Percentiles rank a stretch among this genome's conserved stretches.
phyloP scores from a whole-genome alignment of 2,329 filamentous ascomycete species.

The Sarocladiaceae sp. region DNA sequence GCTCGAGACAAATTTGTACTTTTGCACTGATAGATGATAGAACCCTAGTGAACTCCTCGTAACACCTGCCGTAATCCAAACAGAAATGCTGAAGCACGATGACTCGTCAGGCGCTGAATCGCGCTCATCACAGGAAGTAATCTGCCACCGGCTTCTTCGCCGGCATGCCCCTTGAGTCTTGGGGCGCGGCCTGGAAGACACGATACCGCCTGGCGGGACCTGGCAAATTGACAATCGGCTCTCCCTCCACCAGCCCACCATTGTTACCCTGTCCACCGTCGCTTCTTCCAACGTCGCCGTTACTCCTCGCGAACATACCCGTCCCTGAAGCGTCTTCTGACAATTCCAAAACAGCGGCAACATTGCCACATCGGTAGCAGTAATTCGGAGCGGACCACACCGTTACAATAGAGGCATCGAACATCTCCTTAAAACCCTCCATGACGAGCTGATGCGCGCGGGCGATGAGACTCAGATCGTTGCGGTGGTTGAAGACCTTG shows the following conservation, averaged over 20 bases:
- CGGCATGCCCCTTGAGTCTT: slow-evolving; percentile 95
- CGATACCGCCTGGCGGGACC: slow-evolving; percentile 88
- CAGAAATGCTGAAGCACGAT: neutral
- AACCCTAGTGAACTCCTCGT: slow-evolving; percentile 2
- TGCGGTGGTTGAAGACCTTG: slow-evolving; percentile 99
- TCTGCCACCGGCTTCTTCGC: slow-evolving; percentile 97
- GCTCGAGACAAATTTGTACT: no score
- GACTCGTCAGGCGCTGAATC: neutral
- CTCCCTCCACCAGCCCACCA: slow-evolving; percentile 45
- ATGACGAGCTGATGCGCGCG: slow-evolving; percentile 97
- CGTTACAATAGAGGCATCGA: slow-evolving; percentile 90
- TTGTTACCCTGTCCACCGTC: slow-evolving; percentile 39
- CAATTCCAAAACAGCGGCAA: slow-evolving; percentile 90
- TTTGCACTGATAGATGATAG: no score
- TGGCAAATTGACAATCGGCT: slow-evolving; percentile 34
- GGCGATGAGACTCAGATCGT: slow-evolving; percentile 91
- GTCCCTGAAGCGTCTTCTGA: slow-evolving; percentile 79
- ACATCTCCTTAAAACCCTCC: slow-evolving; percentile 99
- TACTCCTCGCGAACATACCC: slow-evolving; percentile 64
- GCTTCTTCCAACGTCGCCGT: slow-evolving; percentile 63
- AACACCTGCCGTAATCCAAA: slow-evolving; percentile 1
- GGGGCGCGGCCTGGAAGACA: slow-evolving; percentile 94
- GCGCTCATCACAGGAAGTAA: slow-evolving; percentile 70
- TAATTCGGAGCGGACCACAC: slow-evolving; percentile 99
- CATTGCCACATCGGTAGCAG: slow-evolving; percentile 93